Percentiles rank a stretch among this genome's conserved stretches.
phyloP scores from a whole-genome alignment of 73 alveolate genomes.

The Paramecium biaurelia region DNA sequence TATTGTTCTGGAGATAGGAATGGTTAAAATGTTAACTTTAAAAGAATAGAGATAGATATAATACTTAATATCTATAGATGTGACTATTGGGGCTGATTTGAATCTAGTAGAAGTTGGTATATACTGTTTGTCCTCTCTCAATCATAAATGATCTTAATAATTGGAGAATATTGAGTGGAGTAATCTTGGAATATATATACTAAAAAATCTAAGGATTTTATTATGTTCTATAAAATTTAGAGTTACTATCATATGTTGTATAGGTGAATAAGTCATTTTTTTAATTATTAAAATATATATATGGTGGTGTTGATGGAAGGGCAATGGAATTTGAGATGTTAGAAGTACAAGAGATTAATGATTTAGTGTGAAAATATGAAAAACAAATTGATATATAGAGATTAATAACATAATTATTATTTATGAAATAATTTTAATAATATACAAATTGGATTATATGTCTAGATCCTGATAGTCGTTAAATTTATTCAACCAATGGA shows the following conservation, averaged over 20 bases:
- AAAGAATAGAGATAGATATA: not conserved
- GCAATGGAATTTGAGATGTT: not conserved
- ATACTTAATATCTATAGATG: not conserved
- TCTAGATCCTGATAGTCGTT: conserved; percentile 18
- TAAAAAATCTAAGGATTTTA: not conserved
- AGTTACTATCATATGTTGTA: not conserved
- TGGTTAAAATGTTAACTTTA: not conserved
- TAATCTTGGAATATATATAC: not conserved
- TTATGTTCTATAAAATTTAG: not conserved
- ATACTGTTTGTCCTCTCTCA: not conserved
- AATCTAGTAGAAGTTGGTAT: not conserved
- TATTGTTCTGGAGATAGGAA: not conserved
- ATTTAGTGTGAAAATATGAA: not conserved
- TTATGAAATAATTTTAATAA: not conserved
- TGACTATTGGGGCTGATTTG: not conserved
- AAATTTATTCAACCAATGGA: not conserved
- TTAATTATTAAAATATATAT: not conserved
- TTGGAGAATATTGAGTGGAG: not conserved
- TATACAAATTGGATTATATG: conserved; percentile 17
- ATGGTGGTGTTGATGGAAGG: not conserved
- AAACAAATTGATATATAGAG: not conserved
- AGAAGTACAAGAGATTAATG: not conserved
- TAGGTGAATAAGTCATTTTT: not conserved
- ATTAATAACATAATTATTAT: not conserved
- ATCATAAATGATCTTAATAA: not conserved